Conservation (phyloP, 163 green algal genomes). For the Chlamydomonas reinhardtii region DNA sequence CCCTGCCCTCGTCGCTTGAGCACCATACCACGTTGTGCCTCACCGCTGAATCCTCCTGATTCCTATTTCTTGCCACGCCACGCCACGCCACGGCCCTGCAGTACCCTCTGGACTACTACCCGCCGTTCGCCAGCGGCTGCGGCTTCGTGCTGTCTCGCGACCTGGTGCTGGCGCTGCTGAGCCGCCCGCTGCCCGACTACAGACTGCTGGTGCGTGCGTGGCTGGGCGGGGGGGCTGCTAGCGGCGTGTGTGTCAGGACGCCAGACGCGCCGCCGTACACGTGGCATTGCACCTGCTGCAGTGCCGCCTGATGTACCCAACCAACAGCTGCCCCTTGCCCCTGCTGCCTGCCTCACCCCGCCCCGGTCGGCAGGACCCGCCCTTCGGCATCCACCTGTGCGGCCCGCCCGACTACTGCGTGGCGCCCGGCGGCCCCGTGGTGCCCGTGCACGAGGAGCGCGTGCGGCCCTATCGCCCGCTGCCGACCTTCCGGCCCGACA, state of each 20-base stretch:
- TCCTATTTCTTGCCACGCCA: too few species aligned
- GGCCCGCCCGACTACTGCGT: slow-evolving; percentile 59
- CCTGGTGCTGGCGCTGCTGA: slow-evolving; percentile 61
- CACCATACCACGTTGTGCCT: too few species aligned
- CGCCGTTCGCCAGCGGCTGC: slow-evolving; percentile 75
- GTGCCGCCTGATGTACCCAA: too few species aligned
- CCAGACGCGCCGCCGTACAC: too few species aligned
- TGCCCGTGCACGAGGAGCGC: slow-evolving; percentile 69
- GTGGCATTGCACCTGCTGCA: too few species aligned
- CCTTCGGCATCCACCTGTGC: slow-evolving; percentile 79
- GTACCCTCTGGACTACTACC: slow-evolving; percentile 75
- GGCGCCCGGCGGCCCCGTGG: slow-evolving; percentile 55
- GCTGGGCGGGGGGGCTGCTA: too few species aligned
- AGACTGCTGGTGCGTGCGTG: slow-evolving; percentile 63
- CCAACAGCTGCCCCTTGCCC: too few species aligned
- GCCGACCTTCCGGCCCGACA: slow-evolving; percentile 68
- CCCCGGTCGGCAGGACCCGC: slow-evolving; percentile 60
- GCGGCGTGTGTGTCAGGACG: too few species aligned
- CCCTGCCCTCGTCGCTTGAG: too few species aligned
- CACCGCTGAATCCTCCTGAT: too few species aligned
- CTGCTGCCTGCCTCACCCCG: too few species aligned
- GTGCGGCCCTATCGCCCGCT: slow-evolving; percentile 73
- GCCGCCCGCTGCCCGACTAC: slow-evolving; percentile 71
- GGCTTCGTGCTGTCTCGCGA: slow-evolving; percentile 76
- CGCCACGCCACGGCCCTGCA: slow-evolving; percentile 31